Conservation (phyloP, 345 rosid genomes). For the Combretum micranthum region DNA sequence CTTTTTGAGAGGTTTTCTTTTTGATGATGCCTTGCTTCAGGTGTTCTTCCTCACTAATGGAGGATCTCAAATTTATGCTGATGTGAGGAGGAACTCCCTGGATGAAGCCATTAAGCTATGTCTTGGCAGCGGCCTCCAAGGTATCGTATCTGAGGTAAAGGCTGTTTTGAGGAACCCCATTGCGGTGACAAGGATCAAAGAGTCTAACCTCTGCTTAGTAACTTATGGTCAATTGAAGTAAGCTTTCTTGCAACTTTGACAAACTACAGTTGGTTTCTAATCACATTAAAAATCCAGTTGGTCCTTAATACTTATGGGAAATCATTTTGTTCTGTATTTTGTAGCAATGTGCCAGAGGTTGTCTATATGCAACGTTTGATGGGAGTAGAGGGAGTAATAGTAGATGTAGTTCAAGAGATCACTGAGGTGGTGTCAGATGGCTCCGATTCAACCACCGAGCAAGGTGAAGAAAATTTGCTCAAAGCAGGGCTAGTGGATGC, state of each 20-base stretch:
- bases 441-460: conserved; percentile 29
- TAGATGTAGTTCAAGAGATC: conserved; percentile 72
- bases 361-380: conserved; percentile 80
- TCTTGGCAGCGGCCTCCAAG: conserved; percentile 58
- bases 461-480: neutral
- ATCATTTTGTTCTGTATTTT: neutral
- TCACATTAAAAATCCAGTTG: neutral
- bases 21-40: conserved; percentile 21
- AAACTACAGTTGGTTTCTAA: neutral
- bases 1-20: neutral
- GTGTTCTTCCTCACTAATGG: conserved; percentile 80
- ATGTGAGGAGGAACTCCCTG: conserved; percentile 68
- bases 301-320: neutral
- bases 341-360: conserved; percentile 72
- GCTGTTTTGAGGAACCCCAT: conserved; percentile 71
- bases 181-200: conserved; percentile 64
- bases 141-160: conserved; percentile 80
- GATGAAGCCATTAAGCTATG: conserved; percentile 88
- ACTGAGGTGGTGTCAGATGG: conserved; percentile 44
- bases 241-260: conserved; percentile 4
- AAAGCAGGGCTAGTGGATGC: conserved; percentile 15
- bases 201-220: conserved; percentile 61
- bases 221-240: conserved; percentile 83
- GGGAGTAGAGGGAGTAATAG: conserved; percentile 86
- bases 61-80: conserved; percentile 41